Evolutionary conservation across 2,329 filamentous ascomycete species (phyloP), one percentile per base, ranked within the genome.

Genomic region (Claviceps fusiformis): DNA sequence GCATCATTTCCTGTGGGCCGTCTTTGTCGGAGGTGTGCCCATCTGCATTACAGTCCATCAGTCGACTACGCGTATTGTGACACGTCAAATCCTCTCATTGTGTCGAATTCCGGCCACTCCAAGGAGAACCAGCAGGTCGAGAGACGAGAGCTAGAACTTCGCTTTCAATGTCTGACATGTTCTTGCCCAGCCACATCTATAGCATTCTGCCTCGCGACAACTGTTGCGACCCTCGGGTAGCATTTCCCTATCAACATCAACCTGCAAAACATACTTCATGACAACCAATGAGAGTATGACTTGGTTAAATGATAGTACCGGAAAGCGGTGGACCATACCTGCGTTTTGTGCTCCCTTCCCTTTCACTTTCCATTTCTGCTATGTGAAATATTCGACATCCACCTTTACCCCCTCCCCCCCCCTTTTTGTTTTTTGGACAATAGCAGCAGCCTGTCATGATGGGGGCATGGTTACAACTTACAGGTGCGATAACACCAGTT

Each of bases 181-280:
- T 8, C 50, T 44, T 31, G 6, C n/a, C 50, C 37, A n/a, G 29
- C 46, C 15, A 41, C 15, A 41, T 41, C 39, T 17, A 41, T 41
- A 41, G 39, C 35, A 37, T 37, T 37, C 39, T 41, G 15, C 3
- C 13, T n/a, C 17, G 39, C 39, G 39, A 17, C 39, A 41, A n/a
- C 29, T n/a, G 29, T 35, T 11, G 29, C 9, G 33, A 4, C n/a
- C 35, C 44, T 47, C 37, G 11, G 31, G 48, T 24, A 52, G 33
- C 10, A 27, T 17, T 44, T 44, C 46, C 5, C 24, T 31, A 9
- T 13, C 46, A n/a, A 33, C 13, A 33, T 15, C 24, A 43, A 37
- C 43, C 33, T 50, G 55, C 24, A 56, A 45, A 54, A 50, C 54
- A 44, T 55, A 24, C 33, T 46, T 45, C 4, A 15, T 48, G 11